A percentile compares a stretch with the other conserved stretches of the same genome.
Conservation (phyloP, 139 green algal genomes). For the Zygnema circumcarinatum region DNA sequence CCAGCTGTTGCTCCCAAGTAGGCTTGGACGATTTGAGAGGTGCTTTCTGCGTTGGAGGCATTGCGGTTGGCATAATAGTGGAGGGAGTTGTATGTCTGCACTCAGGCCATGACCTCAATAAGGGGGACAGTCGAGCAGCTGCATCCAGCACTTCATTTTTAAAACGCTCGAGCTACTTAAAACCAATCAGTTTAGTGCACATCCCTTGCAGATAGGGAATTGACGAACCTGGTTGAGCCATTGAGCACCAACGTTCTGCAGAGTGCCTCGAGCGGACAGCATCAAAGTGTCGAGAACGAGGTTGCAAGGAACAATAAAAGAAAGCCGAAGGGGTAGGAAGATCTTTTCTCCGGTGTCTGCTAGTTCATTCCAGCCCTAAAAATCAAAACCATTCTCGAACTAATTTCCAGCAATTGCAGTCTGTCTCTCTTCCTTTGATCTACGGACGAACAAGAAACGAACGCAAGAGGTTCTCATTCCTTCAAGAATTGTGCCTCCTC, state of each 20-base stretch:
- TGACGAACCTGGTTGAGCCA: slow-evolving; percentile 53
- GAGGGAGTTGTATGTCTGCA: slow-evolving; percentile 45
- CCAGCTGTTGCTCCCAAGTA: slow-evolving; percentile 39
- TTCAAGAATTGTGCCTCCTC: no score
- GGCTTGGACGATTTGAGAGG: not conserved
- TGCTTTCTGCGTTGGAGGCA: slow-evolving; percentile 11
- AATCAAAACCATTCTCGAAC: not conserved
- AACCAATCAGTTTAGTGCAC: no score
- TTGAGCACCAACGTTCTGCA: slow-evolving; percentile 32
- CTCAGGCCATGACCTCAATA: no score
- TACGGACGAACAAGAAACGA: no score
- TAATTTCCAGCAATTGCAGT: no score
- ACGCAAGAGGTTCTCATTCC: no score
- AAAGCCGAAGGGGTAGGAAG: slow-evolving; percentile 44
- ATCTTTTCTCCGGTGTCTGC: slow-evolving; percentile 52
- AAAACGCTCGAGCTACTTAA: no score
- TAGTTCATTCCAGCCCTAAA: not conserved
- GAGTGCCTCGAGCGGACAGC: slow-evolving; percentile 19
- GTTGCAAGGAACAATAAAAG: slow-evolving; percentile 48
- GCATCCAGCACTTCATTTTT: no score
- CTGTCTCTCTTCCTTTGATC: no score
- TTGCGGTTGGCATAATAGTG: slow-evolving; percentile 53
- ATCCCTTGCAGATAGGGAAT: no score
- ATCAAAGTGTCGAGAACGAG: slow-evolving; percentile 41
- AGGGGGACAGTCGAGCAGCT: no score